phyloP scores from a whole-genome alignment of 805 yeast genomes.

The Scheffersomyces ergatensis region DNA sequence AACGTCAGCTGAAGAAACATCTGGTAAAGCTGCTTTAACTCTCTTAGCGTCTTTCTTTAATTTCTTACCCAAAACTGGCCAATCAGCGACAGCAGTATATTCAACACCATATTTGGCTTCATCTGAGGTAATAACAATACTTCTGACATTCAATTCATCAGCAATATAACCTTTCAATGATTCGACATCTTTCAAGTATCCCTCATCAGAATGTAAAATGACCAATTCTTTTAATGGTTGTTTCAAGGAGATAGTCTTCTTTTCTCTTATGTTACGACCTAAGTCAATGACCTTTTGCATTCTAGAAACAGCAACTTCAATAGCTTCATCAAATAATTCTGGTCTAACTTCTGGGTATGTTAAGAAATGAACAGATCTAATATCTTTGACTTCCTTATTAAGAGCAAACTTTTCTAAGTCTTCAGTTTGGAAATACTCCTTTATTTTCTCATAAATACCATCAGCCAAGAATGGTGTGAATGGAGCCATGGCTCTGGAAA shows the following conservation, averaged over 20 bases:
- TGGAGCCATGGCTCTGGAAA: slow-evolving; percentile 97
- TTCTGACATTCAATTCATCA: slow-evolving; percentile 93
- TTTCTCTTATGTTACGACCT: slow-evolving; percentile 96
- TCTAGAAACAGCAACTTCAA: slow-evolving; percentile 85
- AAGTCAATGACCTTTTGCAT: slow-evolving; percentile 97
- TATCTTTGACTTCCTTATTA: slow-evolving; percentile 50
- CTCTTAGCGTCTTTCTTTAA: slow-evolving; percentile 89
- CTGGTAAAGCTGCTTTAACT: slow-evolving; percentile 92
- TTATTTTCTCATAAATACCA: slow-evolving; percentile 76
- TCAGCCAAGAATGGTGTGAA: slow-evolving; percentile 97
- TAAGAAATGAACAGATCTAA: slow-evolving; percentile 89
- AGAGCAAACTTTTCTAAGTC: slow-evolving; percentile 44
- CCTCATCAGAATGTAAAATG: slow-evolving; percentile 75
- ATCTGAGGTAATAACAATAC: slow-evolving; percentile 80
- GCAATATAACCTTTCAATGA: slow-evolving; percentile 73
- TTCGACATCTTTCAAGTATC: slow-evolving; percentile 74
- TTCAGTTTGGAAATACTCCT: slow-evolving; percentile 56
- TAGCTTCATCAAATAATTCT: slow-evolving; percentile 76
- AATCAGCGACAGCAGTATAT: slow-evolving; percentile 94
- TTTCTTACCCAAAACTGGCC: slow-evolving; percentile 98
- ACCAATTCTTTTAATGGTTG: slow-evolving; percentile 89
- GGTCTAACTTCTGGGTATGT: slow-evolving; percentile 82
- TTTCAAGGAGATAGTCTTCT: slow-evolving; percentile 89
- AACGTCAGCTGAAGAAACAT: slow-evolving; percentile 77
- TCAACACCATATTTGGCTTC: slow-evolving; percentile 90